These are phyloP conservation scores for Colletotrichum falcatum DNA, from an alignment of 2,329 filamentous ascomycete species.

Conservation along the genomic window DNA sequence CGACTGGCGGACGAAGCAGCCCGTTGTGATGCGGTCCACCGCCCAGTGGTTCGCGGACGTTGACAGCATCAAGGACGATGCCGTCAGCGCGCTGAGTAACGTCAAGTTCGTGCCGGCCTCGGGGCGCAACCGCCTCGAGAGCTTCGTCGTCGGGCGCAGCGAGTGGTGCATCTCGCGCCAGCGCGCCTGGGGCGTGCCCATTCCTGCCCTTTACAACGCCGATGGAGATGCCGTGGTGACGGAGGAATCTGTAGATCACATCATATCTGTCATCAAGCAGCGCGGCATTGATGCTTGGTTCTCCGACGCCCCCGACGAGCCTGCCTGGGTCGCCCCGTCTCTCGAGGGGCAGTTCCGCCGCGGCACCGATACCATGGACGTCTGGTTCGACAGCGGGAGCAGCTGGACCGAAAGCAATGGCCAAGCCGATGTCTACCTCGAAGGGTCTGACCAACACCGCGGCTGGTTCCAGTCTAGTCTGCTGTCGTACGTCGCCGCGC, in stretches of 20 bases:
- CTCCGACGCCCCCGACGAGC: conserved; percentile 81
- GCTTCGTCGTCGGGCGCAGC: conserved; percentile 87
- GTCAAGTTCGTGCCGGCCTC: conserved; percentile 84
- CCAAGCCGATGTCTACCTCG: conserved; percentile 87
- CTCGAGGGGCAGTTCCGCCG: conserved; percentile 74
- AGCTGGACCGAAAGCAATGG: conserved; percentile 78
- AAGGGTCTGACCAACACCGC: conserved; percentile 95
- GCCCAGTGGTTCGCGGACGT: conserved; percentile 99
- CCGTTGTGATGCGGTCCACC: conserved; percentile 90
- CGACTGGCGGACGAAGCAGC: conserved; percentile 95
- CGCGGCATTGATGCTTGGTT: conserved; percentile 95
- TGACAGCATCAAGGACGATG: conserved; percentile 80
- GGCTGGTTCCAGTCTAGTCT: conserved; percentile 99
- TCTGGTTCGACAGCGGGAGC: conserved; percentile 98
- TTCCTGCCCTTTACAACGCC: conserved; percentile 86
- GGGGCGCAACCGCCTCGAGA: conserved; percentile 80
- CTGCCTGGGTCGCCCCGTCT: conserved; percentile 78
- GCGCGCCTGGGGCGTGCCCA: conserved; percentile 95
- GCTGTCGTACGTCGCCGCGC: conserved; percentile 82
- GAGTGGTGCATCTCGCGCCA: conserved; percentile 99
- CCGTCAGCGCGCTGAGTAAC: conserved; percentile 74
- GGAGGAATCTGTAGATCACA: conserved; percentile 82
- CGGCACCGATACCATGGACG: conserved; percentile 97
- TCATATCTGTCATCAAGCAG: conserved; percentile 81
- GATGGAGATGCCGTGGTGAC: conserved; percentile 83